A percentile compares a stretch with the other conserved stretches of the same genome.
These are phyloP conservation scores for Hymenoscyphus scutula DNA, from an alignment of 2,329 filamentous ascomycete species.

Conservation along the genomic window DNA sequence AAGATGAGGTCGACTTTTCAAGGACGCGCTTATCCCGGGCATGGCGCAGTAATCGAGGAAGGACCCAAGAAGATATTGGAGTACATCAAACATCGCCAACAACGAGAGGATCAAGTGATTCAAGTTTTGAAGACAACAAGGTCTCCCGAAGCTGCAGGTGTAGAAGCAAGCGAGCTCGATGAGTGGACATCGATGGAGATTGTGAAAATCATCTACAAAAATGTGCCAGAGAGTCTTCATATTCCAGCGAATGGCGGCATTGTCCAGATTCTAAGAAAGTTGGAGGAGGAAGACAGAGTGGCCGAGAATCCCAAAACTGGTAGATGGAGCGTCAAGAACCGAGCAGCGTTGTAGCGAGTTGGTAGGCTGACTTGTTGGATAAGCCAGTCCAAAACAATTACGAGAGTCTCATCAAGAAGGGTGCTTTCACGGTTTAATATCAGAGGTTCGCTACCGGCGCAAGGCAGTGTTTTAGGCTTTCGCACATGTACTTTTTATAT, in stretches of 20 bases:
- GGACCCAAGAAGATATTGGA: slow-evolving; percentile 70
- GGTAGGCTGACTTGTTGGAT: slow-evolving; percentile 3
- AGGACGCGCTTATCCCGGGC: slow-evolving; percentile 80
- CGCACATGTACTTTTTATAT: neutral
- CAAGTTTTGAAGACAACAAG: slow-evolving; percentile 53
- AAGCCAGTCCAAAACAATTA: neutral
- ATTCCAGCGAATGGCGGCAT: slow-evolving; percentile 73
- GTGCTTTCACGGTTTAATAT: neutral
- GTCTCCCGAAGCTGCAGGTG: slow-evolving; percentile 30
- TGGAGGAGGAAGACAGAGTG: slow-evolving; percentile 71
- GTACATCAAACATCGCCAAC: slow-evolving; percentile 78
- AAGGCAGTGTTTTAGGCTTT: neutral
- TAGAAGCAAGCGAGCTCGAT: slow-evolving; percentile 29
- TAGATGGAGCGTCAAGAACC: slow-evolving; percentile 45
- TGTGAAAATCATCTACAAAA: slow-evolving; percentile 82
- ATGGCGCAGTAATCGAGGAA: slow-evolving; percentile 75
- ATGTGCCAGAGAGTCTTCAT: slow-evolving; percentile 74
- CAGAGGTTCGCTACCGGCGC: neutral
- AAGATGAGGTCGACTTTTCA: slow-evolving; percentile 65
- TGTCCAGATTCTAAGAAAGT: slow-evolving; percentile 74
- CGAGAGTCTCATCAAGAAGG: neutral
- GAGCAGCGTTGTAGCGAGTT: slow-evolving; percentile 41
- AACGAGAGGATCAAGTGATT: slow-evolving; percentile 77
- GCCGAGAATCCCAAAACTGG: slow-evolving; percentile 38
- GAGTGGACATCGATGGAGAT: slow-evolving; percentile 73